A percentile compares a stretch with the other conserved stretches of the same genome.
Evolutionary conservation across 2,329 filamentous ascomycete species (phyloP).

Genomic region (Emericellopsis cladophorae): DNA sequence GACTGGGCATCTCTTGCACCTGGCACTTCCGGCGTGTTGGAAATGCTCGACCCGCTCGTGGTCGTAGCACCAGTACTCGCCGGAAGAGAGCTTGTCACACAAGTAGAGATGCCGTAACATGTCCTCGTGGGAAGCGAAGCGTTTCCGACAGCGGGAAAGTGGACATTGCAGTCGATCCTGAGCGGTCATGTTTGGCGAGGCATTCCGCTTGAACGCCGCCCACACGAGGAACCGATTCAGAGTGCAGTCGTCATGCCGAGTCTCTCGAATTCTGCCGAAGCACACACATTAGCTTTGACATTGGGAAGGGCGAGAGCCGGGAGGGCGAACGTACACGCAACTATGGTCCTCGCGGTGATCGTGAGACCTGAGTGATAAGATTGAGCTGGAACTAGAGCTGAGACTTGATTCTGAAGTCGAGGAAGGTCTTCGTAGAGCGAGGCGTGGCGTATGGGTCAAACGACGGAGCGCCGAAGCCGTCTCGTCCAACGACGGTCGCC

Average conservation of each 20-base stretch:
- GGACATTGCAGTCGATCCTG: conserved; percentile 38
- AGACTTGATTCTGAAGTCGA: background rate
- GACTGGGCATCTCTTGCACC: conserved; percentile 36
- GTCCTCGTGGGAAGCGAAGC: conserved; percentile 35
- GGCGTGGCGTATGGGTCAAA: conserved; percentile 5
- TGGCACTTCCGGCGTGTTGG: conserved; percentile 25
- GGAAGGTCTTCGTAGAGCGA: conserved; percentile 3
- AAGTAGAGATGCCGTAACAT: conserved; percentile 40
- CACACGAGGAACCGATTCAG: conserved; percentile 43
- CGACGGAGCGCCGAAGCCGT: conserved; percentile 5
- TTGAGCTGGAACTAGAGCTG: background rate
- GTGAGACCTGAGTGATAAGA: conserved; percentile 3
- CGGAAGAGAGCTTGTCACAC: conserved; percentile 32
- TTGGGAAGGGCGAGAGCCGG: background rate
- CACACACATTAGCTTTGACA: background rate
- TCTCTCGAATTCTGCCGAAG: conserved; percentile 26
- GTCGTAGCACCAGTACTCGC: conserved; percentile 44
- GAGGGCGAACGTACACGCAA: conserved; percentile 6
- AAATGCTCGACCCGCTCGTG: conserved; percentile 39
- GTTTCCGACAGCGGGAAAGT: conserved; percentile 34
- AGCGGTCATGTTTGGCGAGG: conserved; percentile 29
- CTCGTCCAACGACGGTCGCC: conserved; percentile 6
- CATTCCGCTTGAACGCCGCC: conserved; percentile 42
- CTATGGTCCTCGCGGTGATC: conserved; percentile 3
- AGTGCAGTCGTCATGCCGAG: conserved; percentile 34